Conservation (phyloP, 129 eudicot genomes). For the Mikania micrantha region DNA sequence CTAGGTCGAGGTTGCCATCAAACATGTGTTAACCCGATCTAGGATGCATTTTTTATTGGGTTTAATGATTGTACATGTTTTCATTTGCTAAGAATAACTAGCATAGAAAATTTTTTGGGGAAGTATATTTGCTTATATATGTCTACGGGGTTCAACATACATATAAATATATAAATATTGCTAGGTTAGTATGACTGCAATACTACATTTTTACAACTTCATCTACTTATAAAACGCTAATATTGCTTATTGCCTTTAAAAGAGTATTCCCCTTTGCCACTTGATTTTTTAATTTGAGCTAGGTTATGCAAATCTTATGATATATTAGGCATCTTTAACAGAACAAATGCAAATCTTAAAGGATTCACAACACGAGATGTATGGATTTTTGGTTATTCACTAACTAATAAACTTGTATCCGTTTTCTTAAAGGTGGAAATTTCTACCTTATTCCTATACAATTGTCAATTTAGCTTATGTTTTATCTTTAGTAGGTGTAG, state of each 20-base stretch:
- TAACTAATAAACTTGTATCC: neutral
- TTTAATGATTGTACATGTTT: neutral
- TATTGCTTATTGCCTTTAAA: neutral
- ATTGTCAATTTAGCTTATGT: neutral
- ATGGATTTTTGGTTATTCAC: neutral
- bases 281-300: neutral
- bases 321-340: neutral
- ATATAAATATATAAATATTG: neutral
- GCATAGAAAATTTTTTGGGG: neutral
- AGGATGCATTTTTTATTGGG: neutral
- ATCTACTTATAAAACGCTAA: neutral
- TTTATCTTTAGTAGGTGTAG: neutral
- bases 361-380: neutral
- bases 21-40: neutral
- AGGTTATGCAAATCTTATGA: too few species aligned
- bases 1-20: neutral
- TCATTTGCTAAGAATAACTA: conserved; percentile 8
- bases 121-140: conserved; percentile 4
- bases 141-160: neutral
- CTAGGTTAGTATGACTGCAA: neutral
- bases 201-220: neutral
- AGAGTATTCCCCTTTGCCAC: neutral
- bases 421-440: too few species aligned
- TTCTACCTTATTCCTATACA: too few species aligned
- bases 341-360: neutral